Conservation (phyloP, 2,329 filamentous ascomycete genomes). For the Karstenula rhodostoma region DNA sequence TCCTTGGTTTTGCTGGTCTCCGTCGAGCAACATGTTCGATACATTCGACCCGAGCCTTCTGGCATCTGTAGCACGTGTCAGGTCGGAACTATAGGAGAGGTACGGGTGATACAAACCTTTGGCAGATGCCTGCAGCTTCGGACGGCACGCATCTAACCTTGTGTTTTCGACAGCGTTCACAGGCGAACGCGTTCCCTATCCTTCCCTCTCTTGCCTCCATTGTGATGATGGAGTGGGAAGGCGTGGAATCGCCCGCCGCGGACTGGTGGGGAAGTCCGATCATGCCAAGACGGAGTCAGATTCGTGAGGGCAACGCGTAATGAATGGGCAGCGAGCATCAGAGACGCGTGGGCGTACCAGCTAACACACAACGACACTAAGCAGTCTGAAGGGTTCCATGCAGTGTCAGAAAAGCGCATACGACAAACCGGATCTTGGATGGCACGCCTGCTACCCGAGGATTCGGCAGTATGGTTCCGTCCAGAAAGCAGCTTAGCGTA, state of each 20-base stretch:
- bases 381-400: constrained; percentile 19
- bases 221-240: constrained; percentile 36
- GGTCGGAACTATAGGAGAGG: constrained; percentile 22
- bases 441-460: constrained; percentile 13
- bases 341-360: constrained; percentile 9
- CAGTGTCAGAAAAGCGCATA: constrained; percentile 16
- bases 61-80: constrained; percentile 48
- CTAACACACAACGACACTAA: constrained; percentile 19
- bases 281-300: constrained; percentile 42
- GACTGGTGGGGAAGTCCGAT: constrained; percentile 49
- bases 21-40: constrained; percentile 48
- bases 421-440: constrained; percentile 13
- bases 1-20: constrained; percentile 44
- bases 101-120: constrained; percentile 37
- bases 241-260: constrained; percentile 34
- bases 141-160: constrained; percentile 49
- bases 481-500: constrained; percentile 10
- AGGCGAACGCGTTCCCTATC: constrained; percentile 48
- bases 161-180: constrained; percentile 48
- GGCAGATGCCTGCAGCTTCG: constrained; percentile 41
- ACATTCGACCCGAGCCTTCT: constrained; percentile 47
- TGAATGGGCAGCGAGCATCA: not conserved
- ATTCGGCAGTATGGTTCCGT: constrained; percentile 8
- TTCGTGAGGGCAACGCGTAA: constrained; percentile 23
- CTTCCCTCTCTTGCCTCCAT: constrained; percentile 48